Conservation (phyloP, 352 stramenopile genomes). For the Pelagophyceae sp. region DNA sequence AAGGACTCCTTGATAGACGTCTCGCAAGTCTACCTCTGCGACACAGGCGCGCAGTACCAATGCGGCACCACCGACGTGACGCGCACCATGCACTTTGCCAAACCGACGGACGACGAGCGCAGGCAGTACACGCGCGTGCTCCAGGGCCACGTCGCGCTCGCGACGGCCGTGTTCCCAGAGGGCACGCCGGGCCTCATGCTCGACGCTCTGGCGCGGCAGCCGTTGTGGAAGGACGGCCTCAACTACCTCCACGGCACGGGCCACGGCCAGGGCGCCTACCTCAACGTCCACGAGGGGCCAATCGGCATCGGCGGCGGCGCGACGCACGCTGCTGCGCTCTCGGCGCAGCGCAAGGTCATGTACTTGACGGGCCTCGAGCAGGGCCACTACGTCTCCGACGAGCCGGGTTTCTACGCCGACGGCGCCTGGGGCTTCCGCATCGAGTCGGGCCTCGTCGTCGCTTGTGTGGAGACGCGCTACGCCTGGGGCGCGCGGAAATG, state of each 20-base stretch:
- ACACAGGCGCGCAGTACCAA: constrained; percentile 87
- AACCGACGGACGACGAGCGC: constrained; percentile 69
- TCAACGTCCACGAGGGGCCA: constrained; percentile 86
- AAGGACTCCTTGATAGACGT: constrained; percentile 56
- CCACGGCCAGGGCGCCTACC: constrained; percentile 81
- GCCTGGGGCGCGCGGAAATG: constrained; percentile 49
- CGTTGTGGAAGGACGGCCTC: constrained; percentile 73
- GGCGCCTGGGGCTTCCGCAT: constrained; percentile 88
- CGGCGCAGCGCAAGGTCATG: neutral
- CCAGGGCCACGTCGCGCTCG: constrained; percentile 78
- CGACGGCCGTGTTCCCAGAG: constrained; percentile 57
- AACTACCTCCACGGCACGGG: constrained; percentile 89
- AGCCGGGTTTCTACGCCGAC: constrained; percentile 87
- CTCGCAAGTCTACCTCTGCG: constrained; percentile 34
- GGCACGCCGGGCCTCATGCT: constrained; percentile 73
- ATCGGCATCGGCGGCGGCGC: constrained; percentile 50
- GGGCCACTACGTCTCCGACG: constrained; percentile 60
- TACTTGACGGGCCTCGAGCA: constrained; percentile 20
- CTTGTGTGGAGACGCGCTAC: constrained; percentile 51
- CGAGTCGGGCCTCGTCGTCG: constrained; percentile 79
- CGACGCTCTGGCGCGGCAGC: constrained; percentile 72
- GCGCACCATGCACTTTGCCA: constrained; percentile 80
- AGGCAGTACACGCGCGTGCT: constrained; percentile 82
- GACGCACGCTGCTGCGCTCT: neutral
- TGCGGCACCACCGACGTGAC: constrained; percentile 92